A percentile compares a stretch with the other conserved stretches of the same genome.
Conservation (phyloP, 2,329 filamentous ascomycete genomes). For the Paraphaeosphaeria minitans region DNA sequence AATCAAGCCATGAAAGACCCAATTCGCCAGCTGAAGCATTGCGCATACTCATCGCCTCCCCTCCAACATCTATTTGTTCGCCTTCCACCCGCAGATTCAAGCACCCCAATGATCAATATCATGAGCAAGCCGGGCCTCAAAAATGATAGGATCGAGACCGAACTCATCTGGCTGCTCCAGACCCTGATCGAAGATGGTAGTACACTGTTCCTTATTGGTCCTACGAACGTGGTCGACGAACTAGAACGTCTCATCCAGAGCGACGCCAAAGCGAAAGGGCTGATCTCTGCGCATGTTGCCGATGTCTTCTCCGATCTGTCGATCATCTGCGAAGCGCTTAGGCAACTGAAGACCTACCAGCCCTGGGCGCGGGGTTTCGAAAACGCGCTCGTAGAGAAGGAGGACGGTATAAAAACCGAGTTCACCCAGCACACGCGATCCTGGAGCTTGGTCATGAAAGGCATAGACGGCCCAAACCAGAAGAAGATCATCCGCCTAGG, state of each 20-base stretch:
- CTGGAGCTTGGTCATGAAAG: not conserved
- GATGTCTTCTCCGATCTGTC: conserved; percentile 52
- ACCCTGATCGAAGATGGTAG: not conserved
- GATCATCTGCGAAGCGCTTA: conserved; percentile 42
- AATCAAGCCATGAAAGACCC: too few relatives aligned
- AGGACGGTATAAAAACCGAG: not conserved
- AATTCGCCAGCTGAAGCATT: too few relatives aligned
- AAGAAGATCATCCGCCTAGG: not conserved
- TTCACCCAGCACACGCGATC: not conserved
- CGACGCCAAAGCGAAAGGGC: conserved; percentile 42
- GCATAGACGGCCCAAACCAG: not conserved
- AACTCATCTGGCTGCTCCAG: too few relatives aligned
- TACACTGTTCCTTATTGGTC: conserved; percentile 23
- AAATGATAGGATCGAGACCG: too few relatives aligned
- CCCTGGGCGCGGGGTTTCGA: too few relatives aligned
- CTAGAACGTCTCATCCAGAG: conserved; percentile 52
- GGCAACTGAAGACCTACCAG: not conserved
- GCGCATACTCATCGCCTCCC: too few relatives aligned
- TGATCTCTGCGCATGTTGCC: conserved; percentile 49
- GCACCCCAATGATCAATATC: too few relatives aligned
- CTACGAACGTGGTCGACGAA: conserved; percentile 54
- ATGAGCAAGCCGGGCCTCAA: too few relatives aligned
- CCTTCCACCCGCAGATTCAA: too few relatives aligned
- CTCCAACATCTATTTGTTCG: too few relatives aligned
- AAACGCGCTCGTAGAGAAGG: too few relatives aligned